Base-by-base conservation (phyloP, 169 alveolate genomes). In the Eimeria falciformis region DNA sequence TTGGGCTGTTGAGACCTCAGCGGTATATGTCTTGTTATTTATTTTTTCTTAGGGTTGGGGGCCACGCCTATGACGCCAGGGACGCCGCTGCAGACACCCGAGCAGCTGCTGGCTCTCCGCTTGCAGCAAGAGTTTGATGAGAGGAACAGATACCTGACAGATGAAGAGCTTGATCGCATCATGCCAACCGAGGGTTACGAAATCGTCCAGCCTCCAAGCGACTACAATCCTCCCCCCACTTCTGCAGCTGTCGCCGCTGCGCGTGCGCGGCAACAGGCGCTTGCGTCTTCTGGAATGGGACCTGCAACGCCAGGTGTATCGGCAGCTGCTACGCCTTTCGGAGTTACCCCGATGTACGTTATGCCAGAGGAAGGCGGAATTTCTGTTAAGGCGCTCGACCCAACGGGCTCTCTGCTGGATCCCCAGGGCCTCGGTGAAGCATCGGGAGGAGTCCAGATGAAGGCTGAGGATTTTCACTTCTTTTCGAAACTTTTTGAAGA, bases 101-200 rank as follows among this genome's bases (percentile, higher is more conserved):
- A 92, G 77, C 94, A 91, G 78, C 92, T 89, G 85, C 92, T 82
- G 29, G 92, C 82, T 55, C 69, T 94, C 68, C 94, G 93, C 25
- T 87, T 93, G 78, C 94, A 88, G 88, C 90, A 87, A 37, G 97
- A 95, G 82, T 47, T 94, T 45, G 95, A 93, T 62, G 96, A 90
- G 92, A 90, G 96, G 14, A 94, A 95, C 33, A 83, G 95, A 33
- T 94, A 94, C 43, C 45, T 95, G 93, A 98, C 99, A 0, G 99
- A 99, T 94, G 99, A 98, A 92, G 99, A 98, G 92, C 95, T 98
- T 47, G 98, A 98, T 79, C 97, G 97, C 53, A 94, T 98, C 37
- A 94, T 98, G 25, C 99, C 99, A 21, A 65, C 79, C 37, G 99
- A 96, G 77, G 99, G 99, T 6, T 98, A 96, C 90, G 99, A 97